Percentiles rank a stretch among this genome's conserved stretches.
Evolutionary conservation across 2,329 filamentous ascomycete genomes (phyloP).

Genomic region (Chrysosporium keratinophilum): DNA sequence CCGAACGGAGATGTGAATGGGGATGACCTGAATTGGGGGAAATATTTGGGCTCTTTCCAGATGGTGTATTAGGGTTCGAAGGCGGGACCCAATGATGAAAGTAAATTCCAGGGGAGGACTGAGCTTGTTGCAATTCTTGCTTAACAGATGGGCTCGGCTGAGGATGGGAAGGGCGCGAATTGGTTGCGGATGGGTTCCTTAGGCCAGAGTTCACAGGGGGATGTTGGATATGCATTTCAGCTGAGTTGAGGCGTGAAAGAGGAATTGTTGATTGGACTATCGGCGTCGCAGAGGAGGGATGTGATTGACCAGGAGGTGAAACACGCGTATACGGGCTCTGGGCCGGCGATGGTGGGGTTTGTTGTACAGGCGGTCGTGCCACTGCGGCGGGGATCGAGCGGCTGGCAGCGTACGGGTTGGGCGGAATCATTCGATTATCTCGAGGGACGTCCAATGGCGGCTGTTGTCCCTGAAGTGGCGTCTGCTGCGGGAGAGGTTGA

Average conservation of each 20-base stretch:
- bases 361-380: conserved; percentile 17
- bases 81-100: conserved; percentile 93
- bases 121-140: conserved; percentile 43
- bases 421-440: conserved; percentile 27
- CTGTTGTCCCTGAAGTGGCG: conserved; percentile 18
- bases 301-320: conserved; percentile 19
- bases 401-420: conserved; percentile 27
- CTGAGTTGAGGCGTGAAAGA: conserved; percentile 32
- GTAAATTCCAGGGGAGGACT: conserved; percentile 66
- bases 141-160: conserved; percentile 26
- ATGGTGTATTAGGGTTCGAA: conserved; percentile 60
- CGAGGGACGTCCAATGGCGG: conserved; percentile 21
- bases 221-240: conserved; percentile 32
- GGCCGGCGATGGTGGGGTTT: conserved; percentile 18
- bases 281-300: conserved; percentile 16
- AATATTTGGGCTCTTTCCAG: conserved; percentile 56
- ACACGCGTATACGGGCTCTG: conserved; percentile 21
- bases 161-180: conserved; percentile 16
- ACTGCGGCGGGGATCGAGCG: conserved; percentile 17
- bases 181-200: background rate
- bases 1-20: conserved; percentile 43
- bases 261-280: conserved; percentile 16
- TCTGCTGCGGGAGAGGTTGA: conserved; percentile 15
- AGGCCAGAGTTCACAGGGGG: conserved; percentile 19
- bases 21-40: conserved; percentile 36